Conservation (phyloP, 2,329 filamentous ascomycete genomes). For the Aureobasidium namibiae region DNA sequence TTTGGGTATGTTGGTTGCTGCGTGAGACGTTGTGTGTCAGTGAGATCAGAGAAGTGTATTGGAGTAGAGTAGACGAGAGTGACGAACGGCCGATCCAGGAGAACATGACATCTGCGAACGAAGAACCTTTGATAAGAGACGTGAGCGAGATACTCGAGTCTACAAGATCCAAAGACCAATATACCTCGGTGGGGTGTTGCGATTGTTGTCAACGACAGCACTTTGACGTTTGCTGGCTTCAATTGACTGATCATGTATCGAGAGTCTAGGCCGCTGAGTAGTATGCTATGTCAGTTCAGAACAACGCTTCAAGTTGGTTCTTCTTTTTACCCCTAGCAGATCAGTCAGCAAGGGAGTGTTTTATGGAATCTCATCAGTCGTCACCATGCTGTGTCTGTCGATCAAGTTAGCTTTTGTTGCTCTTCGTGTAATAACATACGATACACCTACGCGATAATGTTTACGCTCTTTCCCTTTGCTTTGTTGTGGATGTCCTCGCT, state of each 20-base stretch:
- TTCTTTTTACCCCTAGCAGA: conserved; percentile 28
- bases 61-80: too few species aligned
- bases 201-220: conserved; percentile 59
- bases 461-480: conserved; percentile 50
- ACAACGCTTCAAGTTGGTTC: too few species aligned
- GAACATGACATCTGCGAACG: conserved; percentile 55
- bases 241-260: conserved; percentile 56
- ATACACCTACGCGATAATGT: conserved; percentile 53
- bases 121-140: conserved; percentile 34
- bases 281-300: neutral
- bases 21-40: conserved; percentile 8
- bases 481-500: conserved; percentile 44
- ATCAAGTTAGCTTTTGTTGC: neutral
- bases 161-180: neutral
- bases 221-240: conserved; percentile 59
- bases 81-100: conserved; percentile 45
- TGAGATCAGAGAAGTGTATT: too few species aligned
- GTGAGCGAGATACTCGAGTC: conserved; percentile 7
- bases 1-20: conserved; percentile 40
- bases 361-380: neutral
- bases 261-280: conserved; percentile 50
- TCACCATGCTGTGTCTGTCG: conserved; percentile 48
- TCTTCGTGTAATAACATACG: neutral
- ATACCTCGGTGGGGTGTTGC: conserved; percentile 51
- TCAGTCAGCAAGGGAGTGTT: neutral